A percentile compares a stretch with the other conserved stretches of the same genome.
phyloP scores from a whole-genome alignment of 192 early-diverging fungal species.

The Backusella westeae region DNA sequence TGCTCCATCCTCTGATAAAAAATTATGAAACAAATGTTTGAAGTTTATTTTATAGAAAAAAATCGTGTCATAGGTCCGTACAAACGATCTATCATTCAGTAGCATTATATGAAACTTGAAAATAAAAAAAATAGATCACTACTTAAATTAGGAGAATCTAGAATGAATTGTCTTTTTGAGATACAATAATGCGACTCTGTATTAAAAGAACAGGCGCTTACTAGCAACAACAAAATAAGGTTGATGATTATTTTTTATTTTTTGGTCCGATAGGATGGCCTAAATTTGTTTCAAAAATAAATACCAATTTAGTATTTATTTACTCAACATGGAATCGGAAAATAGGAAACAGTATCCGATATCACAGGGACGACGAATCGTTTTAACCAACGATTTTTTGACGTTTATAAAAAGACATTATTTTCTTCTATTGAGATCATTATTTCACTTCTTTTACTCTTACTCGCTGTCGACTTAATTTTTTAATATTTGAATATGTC shows the following conservation, averaged over 20 bases:
- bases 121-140: not conserved
- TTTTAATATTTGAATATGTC: slow-evolving; percentile 4
- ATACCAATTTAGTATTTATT: slow-evolving; percentile 7
- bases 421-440: not conserved
- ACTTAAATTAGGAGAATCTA: not conserved
- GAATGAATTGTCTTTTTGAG: not conserved
- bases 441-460: not conserved
- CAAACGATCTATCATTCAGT: not conserved
- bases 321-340: slow-evolving; percentile 6
- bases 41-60: not conserved
- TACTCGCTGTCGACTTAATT: not conserved
- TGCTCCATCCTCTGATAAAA: not conserved
- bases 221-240: not conserved
- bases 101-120: not conserved
- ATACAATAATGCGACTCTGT: no score
- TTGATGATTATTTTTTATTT: not conserved
- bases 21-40: not conserved
- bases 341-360: not conserved
- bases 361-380: not conserved
- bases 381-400: not conserved
- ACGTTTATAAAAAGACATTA: not conserved
- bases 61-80: not conserved
- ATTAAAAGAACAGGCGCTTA: not conserved
- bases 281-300: not conserved
- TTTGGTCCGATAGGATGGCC: not conserved